Evolutionary conservation across 176 grass and related monocot species (phyloP).

Genomic region (Phoenix roebelenii): DNA sequence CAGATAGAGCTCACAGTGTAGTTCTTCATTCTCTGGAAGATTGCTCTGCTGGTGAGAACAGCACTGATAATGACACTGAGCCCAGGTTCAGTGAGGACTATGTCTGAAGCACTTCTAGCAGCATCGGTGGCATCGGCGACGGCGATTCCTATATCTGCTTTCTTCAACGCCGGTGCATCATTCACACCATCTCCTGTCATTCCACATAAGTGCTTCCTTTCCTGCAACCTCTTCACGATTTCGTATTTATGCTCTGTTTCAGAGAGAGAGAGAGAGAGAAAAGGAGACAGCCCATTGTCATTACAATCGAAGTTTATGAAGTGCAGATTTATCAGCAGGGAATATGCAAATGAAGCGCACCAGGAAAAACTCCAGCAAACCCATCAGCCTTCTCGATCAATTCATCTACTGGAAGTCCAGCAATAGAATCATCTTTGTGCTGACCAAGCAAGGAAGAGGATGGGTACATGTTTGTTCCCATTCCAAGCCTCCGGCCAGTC

Average conservation of each 20-base stretch:
- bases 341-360: constrained; percentile 18
- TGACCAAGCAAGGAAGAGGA: constrained; percentile 83
- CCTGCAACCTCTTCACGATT: constrained; percentile 93
- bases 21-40: constrained; percentile 99
- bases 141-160: constrained; percentile 94
- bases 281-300: neutral
- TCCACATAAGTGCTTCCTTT: constrained; percentile 94
- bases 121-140: constrained; percentile 95
- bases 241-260: constrained; percentile 93
- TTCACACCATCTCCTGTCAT: constrained; percentile 99
- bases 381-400: constrained; percentile 98
- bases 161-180: constrained; percentile 90
- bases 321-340: neutral
- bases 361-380: constrained; percentile 99
- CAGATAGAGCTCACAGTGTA: constrained; percentile 61
- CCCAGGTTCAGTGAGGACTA: constrained; percentile 92
- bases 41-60: constrained; percentile 96
- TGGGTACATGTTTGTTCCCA: constrained; percentile 99
- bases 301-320: neutral
- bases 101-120: constrained; percentile 82
- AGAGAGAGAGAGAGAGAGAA: constrained; percentile 3
- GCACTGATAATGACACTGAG: constrained; percentile 96
- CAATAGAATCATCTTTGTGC: constrained; percentile 66
- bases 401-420: constrained; percentile 73
- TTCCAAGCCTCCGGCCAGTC: constrained; percentile 93